Evolutionary conservation across 441 rosid species (phyloP).

Genomic region (Eruca vesicaria): DNA sequence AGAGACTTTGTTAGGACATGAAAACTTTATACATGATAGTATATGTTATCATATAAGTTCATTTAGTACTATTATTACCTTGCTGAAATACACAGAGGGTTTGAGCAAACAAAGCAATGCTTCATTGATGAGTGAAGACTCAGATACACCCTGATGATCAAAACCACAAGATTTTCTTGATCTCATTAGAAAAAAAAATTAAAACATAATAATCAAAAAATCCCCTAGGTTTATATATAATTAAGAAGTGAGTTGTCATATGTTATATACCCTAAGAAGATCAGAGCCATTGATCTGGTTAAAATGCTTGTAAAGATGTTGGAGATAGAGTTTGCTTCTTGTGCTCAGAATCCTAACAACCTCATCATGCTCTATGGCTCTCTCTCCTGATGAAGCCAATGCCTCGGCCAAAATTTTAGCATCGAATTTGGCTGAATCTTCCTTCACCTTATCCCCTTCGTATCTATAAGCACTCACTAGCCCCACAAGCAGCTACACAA

Average conservation of each 20-base stretch:
- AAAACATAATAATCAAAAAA: neutral
- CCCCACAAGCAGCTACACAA: constrained; percentile 70
- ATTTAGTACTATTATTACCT: constrained; percentile 38
- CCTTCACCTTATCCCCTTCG: constrained; percentile 63
- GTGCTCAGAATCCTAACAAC: constrained; percentile 64
- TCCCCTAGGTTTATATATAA: neutral
- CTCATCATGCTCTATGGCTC: constrained; percentile 57
- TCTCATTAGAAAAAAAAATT: neutral
- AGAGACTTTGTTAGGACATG: neutral
- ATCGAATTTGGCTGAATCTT: constrained; percentile 55
- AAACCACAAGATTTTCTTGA: constrained; percentile 11
- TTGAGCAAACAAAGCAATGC: constrained; percentile 65
- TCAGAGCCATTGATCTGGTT: constrained; percentile 45
- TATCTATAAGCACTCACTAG: constrained; percentile 91
- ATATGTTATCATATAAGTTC: neutral
- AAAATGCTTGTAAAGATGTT: constrained; percentile 47
- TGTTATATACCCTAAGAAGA: constrained; percentile 49
- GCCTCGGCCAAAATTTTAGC: constrained; percentile 52
- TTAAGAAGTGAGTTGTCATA: neutral
- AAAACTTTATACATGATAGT: neutral
- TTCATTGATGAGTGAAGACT: constrained; percentile 43
- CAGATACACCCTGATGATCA: constrained; percentile 53
- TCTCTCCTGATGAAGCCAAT: constrained; percentile 40
- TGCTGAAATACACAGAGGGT: constrained; percentile 68
- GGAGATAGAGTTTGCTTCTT: constrained; percentile 75